These are phyloP conservation scores for Hypoxylon sp. DNA, from an alignment of 2,329 filamentous ascomycete genomes.

Conservation along the genomic window DNA sequence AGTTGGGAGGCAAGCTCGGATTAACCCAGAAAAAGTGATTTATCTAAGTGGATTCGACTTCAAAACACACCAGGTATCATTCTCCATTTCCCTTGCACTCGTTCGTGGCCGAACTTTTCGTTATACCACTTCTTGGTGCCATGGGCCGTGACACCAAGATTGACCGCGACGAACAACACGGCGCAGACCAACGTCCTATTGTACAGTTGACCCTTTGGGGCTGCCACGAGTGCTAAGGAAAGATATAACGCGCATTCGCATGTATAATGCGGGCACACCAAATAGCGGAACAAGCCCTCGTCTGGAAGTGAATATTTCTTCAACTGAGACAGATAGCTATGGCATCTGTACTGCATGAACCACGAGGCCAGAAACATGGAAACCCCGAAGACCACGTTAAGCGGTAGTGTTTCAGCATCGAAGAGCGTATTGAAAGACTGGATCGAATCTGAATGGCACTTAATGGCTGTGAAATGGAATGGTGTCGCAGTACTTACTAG, in stretches of 20 bases:
- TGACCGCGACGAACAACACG: conserved; percentile 80
- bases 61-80: conserved; percentile 82
- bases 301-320: conserved; percentile 87
- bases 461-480: conserved; percentile 6
- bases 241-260: conserved; percentile 90
- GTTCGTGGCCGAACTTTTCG: conserved; percentile 78
- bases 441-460: conserved; percentile 54
- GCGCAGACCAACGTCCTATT: conserved; percentile 83
- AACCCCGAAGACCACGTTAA: conserved; percentile 70
- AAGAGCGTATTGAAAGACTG: conserved; percentile 45
- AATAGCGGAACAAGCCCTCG: conserved; percentile 77
- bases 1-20: conserved; percentile 77
- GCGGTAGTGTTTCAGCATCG: conserved; percentile 53
- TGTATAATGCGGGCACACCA: conserved; percentile 92
- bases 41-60: conserved; percentile 36
- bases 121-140: conserved; percentile 86
- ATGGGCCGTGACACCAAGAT: conserved; percentile 85
- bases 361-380: conserved; percentile 79
- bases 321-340: conserved; percentile 77
- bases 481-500: conserved; percentile 66
- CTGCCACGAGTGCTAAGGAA: conserved; percentile 80
- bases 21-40: conserved; percentile 61
- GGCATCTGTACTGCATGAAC: conserved; percentile 80
- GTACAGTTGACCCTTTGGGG: conserved; percentile 74
- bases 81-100: conserved; percentile 75